Percentiles rank a stretch among this genome's conserved stretches.
phyloP scores from a whole-genome alignment of 2,329 filamentous ascomycete species.

The Aureobasidium sp. region DNA sequence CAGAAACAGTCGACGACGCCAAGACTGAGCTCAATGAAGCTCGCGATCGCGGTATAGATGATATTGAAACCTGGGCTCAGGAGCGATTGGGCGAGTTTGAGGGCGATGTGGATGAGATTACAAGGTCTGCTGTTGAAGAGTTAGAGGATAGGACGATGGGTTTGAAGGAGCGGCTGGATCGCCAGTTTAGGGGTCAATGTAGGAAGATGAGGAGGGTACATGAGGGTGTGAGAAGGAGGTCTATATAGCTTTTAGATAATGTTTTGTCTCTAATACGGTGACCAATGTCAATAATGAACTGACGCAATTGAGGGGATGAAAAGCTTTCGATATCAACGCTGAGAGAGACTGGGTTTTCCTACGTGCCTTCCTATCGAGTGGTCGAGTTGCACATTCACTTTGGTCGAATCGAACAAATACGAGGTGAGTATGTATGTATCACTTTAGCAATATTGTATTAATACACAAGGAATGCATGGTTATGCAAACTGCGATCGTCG shows the following conservation, averaged over 20 bases:
- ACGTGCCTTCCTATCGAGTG: not conserved
- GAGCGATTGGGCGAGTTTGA: not conserved
- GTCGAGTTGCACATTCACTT: not conserved
- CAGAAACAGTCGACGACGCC: not conserved
- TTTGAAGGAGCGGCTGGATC: not conserved
- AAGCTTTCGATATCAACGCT: not conserved
- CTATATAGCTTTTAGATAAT: conserved; percentile 2
- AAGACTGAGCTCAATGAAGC: not conserved
- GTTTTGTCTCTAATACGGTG: not conserved
- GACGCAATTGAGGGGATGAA: not conserved
- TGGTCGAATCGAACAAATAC: not conserved
- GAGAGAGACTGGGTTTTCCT: not conserved
- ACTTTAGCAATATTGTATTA: not conserved
- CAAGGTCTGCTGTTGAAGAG: not conserved
- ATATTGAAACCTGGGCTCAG: conserved; percentile 5
- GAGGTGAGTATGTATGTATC: not conserved
- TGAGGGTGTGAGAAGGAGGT: not conserved
- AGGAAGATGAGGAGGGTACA: not conserved
- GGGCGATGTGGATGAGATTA: not conserved
- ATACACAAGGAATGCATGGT: not conserved
- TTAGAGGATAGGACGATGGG: not conserved
- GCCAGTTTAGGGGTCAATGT: not conserved
- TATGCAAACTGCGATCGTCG: not conserved
- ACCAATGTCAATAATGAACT: not conserved
- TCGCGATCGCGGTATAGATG: not conserved